Percentiles rank a stretch among this genome's conserved stretches.
Conservation (phyloP, 805 yeast species). For the Ogataea trehalophila region DNA sequence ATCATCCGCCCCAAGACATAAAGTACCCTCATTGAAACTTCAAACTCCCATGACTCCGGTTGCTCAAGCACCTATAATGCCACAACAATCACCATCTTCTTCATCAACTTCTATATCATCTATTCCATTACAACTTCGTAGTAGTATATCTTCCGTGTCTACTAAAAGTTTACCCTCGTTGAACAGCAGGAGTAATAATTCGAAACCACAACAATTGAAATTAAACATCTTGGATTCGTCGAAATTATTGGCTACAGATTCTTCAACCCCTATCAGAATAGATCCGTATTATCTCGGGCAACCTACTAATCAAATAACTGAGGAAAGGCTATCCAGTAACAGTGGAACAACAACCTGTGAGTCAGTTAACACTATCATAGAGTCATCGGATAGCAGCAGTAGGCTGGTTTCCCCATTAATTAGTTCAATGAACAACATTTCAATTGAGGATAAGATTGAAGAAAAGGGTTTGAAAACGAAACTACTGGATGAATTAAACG, state of each 20-base stretch:
- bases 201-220: slow-evolving; percentile 2
- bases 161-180: neutral
- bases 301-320: neutral
- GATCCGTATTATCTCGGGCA: slow-evolving; percentile 2
- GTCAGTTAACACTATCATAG: neutral
- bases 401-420: slow-evolving; percentile 7
- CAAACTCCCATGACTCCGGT: slow-evolving; percentile 12
- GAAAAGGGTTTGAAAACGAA: slow-evolving; percentile 1
- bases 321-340: neutral
- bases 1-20: slow-evolving; percentile 20
- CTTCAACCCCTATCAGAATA: slow-evolving; percentile 6
- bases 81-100: neutral
- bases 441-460: neutral
- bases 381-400: slow-evolving; percentile 1
- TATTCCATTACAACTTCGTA: neutral
- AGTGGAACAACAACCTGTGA: slow-evolving; percentile 3
- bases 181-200: neutral
- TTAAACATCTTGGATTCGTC: slow-evolving; percentile 3
- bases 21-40: slow-evolving; percentile 23
- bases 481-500: slow-evolving; percentile 45
- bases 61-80: neutral
- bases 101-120: neutral
- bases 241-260: neutral
- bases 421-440: slow-evolving; percentile 6
- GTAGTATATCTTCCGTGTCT: neutral